Base-by-base conservation (phyloP, 495 filamentous ascomycete species). In the Annulohypoxylon bovei region DNA sequence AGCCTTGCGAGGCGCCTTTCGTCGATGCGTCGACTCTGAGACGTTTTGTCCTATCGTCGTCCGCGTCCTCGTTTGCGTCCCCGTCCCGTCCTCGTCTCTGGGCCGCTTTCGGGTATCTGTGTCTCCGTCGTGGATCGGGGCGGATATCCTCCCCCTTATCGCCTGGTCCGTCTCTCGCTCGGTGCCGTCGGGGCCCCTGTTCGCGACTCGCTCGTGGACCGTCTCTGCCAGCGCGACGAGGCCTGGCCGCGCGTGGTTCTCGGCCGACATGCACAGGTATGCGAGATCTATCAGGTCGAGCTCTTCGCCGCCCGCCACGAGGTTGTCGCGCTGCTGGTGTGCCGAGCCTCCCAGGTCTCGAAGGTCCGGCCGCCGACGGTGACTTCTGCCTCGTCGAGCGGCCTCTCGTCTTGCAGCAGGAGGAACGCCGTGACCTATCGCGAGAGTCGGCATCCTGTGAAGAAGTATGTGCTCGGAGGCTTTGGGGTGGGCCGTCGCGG, bases 371-470 rank as follows among this genome's bases (percentile, higher is more conserved):
- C n/a, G n/a, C n/a, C n/a, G n/a, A n/a, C n/a, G n/a, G n/a, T n/a
- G n/a, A n/a, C n/a, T n/a, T n/a, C n/a, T n/a, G n/a, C n/a, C n/a
- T n/a, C n/a, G n/a, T n/a, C n/a, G n/a, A n/a, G n/a, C n/a, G n/a
- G n/a, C n/a, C n/a, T n/a, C n/a, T n/a, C n/a, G n/a, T 49, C 32
- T n/a, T 44, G 61, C 14, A 64, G 12, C 0, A 56, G 5, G n/a
- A 65, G 28, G 11, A 20, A 58, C 16, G 49, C 30, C 62, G 58
- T 57, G 7, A 65, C 28, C 62, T 65, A 20, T 14, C 28, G 20
- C 16, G 6, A 16, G 7, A 20, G 20, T 53, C 7, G 42, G 12
- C 0, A 28, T 25, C 14, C 18, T 12, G 27, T 23, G 1, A 7
- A 42, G 3, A 39, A 27, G 16, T 1, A 6, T 11, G 2, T n/a